These are phyloP conservation scores for Insectozyma bohioensis DNA, from an alignment of 1,139 yeast genomes.

Conservation along the genomic window DNA sequence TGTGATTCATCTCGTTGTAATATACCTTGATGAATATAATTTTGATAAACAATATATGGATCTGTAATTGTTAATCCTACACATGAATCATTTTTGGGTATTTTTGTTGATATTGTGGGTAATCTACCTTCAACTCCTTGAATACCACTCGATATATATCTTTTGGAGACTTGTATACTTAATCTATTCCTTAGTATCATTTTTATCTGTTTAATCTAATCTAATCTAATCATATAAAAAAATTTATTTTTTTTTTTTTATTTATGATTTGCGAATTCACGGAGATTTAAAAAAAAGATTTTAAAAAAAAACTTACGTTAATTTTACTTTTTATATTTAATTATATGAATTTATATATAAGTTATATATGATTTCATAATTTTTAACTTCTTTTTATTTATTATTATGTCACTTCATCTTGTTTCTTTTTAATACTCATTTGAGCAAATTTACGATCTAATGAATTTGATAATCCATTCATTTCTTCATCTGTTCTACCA, in stretches of 20 bases:
- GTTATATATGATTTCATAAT: too few relatives aligned
- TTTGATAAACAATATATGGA: conserved; percentile 59
- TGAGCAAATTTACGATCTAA: conserved; percentile 44
- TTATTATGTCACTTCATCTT: too few relatives aligned
- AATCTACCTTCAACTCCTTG: conserved; percentile 40
- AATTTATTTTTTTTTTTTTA: too few relatives aligned
- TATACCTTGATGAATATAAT: conserved; percentile 50
- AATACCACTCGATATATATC: conserved; percentile 9
- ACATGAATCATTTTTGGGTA: not conserved
- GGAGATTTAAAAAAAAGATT: conserved; percentile 1
- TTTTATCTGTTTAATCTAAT: too few relatives aligned
- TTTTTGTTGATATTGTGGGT: conserved; percentile 18
- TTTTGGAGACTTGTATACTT: not conserved
- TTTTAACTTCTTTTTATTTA: too few relatives aligned
- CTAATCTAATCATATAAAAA: too few relatives aligned
- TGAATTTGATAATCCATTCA: conserved; percentile 61
- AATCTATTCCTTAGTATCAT: too few relatives aligned
- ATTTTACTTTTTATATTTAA: too few relatives aligned
- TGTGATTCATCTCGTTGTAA: conserved; percentile 58
- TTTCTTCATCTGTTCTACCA: conserved; percentile 77
- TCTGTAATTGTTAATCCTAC: conserved; percentile 53
- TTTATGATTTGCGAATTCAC: conserved; percentile 2
- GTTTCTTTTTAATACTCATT: conserved; percentile 22
- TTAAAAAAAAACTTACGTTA: too few relatives aligned
- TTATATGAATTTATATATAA: too few relatives aligned